phyloP scores from a whole-genome alignment of 2,329 filamentous ascomycete genomes.

The Aspergillus sojae region DNA sequence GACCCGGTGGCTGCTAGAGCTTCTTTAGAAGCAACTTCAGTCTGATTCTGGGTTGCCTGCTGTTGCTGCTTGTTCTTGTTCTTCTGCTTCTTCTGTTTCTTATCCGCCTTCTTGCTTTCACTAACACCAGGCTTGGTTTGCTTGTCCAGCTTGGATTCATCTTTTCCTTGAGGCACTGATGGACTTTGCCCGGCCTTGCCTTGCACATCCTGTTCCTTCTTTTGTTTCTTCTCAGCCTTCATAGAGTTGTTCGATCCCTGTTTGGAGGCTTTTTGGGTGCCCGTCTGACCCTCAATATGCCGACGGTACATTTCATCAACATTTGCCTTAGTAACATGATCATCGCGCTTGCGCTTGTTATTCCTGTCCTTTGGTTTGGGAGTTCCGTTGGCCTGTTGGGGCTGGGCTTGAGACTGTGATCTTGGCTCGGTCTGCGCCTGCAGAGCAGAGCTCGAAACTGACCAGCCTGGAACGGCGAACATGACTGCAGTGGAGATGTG shows the following conservation, averaged over 20 bases:
- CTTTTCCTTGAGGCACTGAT: conserved; percentile 31
- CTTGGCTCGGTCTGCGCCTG: conserved; percentile 65
- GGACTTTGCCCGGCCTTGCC: conserved; percentile 22
- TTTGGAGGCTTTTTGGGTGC: conserved; percentile 15
- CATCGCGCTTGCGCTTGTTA: conserved; percentile 56
- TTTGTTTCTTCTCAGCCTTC: conserved; percentile 38
- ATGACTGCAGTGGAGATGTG: conserved; percentile 45
- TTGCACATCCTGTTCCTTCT: conserved; percentile 31
- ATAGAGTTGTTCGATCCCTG: not conserved
- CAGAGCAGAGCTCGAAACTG: conserved; percentile 70
- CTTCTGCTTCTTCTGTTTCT: conserved; percentile 37
- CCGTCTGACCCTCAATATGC: conserved; percentile 70
- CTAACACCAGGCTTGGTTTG: conserved; percentile 16
- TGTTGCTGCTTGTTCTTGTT: conserved; percentile 35
- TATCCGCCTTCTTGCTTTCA: conserved; percentile 27
- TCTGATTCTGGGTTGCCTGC: conserved; percentile 24
- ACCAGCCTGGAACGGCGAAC: conserved; percentile 96
- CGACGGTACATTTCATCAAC: conserved; percentile 77
- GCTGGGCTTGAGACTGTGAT: conserved; percentile 66
- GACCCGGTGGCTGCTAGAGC: conserved; percentile 17
- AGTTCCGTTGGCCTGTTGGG: conserved; percentile 37
- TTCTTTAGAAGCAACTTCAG: conserved; percentile 17
- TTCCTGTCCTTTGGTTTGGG: conserved; percentile 37
- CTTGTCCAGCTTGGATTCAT: conserved; percentile 13
- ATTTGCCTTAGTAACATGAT: conserved; percentile 66